These are phyloP conservation scores for Elsinoe ampelina DNA, from an alignment of 2,329 filamentous ascomycete genomes.

Conservation along the genomic window DNA sequence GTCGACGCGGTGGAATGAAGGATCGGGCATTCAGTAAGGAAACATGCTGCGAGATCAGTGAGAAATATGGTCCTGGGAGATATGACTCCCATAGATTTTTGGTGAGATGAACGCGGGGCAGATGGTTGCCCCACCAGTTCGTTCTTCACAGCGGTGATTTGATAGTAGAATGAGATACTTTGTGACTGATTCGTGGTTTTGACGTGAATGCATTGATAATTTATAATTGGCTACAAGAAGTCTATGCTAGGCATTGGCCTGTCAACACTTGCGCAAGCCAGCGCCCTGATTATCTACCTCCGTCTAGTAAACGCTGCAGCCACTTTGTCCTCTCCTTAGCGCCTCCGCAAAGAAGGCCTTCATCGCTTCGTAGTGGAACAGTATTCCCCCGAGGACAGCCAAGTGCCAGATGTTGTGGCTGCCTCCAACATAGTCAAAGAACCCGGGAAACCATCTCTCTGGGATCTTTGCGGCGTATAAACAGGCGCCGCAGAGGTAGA, in stretches of 20 bases:
- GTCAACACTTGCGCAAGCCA: slow-evolving; percentile 18
- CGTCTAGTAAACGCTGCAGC: slow-evolving; percentile 24
- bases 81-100: slow-evolving; percentile 1
- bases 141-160: background rate
- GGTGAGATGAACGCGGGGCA: background rate
- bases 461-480: slow-evolving; percentile 89
- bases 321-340: slow-evolving; percentile 27
- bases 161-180: background rate
- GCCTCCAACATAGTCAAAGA: slow-evolving; percentile 90
- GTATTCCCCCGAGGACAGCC: slow-evolving; percentile 84
- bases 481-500: slow-evolving; percentile 76
- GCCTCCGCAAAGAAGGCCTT: slow-evolving; percentile 73
- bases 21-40: background rate
- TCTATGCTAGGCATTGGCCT: slow-evolving; percentile 1
- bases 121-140: background rate
- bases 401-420: slow-evolving; percentile 98
- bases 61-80: background rate
- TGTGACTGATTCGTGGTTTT: too few species aligned
- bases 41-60: background rate
- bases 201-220: too few species aligned
- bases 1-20: too few species aligned
- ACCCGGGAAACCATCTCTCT: slow-evolving; percentile 83
- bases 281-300: background rate
- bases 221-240: background rate
- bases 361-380: slow-evolving; percentile 98